A percentile compares a stretch with the other conserved stretches of the same genome.
These are phyloP conservation scores for Hypoxylon sp. DNA, from an alignment of 2,329 filamentous ascomycete genomes.

Conservation along the genomic window DNA sequence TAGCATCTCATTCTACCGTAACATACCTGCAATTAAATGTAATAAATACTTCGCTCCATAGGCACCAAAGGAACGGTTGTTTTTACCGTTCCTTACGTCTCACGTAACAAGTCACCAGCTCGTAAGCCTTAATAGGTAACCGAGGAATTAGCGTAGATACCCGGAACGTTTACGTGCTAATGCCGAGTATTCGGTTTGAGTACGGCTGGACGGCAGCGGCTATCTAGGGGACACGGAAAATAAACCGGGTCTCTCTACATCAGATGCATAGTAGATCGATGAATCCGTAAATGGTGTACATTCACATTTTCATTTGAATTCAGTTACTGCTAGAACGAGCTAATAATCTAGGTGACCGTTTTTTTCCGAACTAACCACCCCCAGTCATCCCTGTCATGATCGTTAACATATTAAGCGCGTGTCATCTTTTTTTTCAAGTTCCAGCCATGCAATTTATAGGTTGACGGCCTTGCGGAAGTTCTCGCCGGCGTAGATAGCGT, in stretches of 20 bases:
- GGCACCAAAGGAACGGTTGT: background rate
- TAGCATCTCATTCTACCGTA: background rate
- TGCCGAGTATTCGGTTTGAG: slow-evolving; percentile 34
- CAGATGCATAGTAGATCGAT: background rate
- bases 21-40: background rate
- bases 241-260: slow-evolving; percentile 14
- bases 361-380: slow-evolving; percentile 49
- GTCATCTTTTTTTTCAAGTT: slow-evolving; percentile 34
- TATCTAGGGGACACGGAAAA: slow-evolving; percentile 15
- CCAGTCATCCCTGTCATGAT: slow-evolving; percentile 47
- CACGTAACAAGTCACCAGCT: background rate
- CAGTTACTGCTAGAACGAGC: slow-evolving; percentile 30
- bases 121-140: background rate
- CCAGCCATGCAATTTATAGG: slow-evolving; percentile 71
- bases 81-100: background rate
- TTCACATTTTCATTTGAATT: slow-evolving; percentile 41
- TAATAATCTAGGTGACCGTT: slow-evolving; percentile 50
- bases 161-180: slow-evolving; percentile 38
- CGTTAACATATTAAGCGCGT: slow-evolving; percentile 46
- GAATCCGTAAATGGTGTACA: slow-evolving; percentile 15
- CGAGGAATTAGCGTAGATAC: slow-evolving; percentile 33
- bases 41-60: background rate
- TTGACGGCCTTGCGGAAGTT: slow-evolving; percentile 94
- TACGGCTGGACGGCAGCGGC: slow-evolving; percentile 24
- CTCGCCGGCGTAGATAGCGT: slow-evolving; percentile 90